These are phyloP conservation scores for Aspergillus ochraceus DNA, from an alignment of 2,329 filamentous ascomycete genomes.

Conservation along the genomic window DNA sequence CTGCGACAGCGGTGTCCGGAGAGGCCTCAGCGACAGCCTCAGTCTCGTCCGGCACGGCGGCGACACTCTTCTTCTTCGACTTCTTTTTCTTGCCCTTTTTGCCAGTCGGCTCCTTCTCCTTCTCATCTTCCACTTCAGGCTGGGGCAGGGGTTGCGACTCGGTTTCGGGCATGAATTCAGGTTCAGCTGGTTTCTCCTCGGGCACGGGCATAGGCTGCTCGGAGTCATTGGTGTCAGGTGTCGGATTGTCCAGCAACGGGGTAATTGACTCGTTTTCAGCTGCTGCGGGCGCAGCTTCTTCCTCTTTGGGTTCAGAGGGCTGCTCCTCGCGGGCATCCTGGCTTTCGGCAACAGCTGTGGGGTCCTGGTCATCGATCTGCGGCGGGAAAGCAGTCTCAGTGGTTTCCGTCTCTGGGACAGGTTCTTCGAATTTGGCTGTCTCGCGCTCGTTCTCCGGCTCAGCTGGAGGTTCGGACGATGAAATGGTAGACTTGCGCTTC, in stretches of 20 bases:
- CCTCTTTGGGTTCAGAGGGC: not conserved
- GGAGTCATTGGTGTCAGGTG: constrained; percentile 18
- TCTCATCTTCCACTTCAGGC: constrained; percentile 13
- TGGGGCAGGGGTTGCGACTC: constrained; percentile 3
- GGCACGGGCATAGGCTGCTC: constrained; percentile 20
- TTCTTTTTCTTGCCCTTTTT: constrained; percentile 24
- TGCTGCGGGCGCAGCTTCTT: constrained; percentile 6
- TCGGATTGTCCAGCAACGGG: constrained; percentile 14
- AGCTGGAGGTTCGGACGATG: constrained; percentile 12
- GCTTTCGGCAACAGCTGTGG: constrained; percentile 1
- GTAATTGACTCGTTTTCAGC: constrained; percentile 6
- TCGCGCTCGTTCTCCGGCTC: constrained; percentile 10
- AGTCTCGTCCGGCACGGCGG: constrained; percentile 1
- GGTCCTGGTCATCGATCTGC: constrained; percentile 11
- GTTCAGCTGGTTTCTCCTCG: constrained; percentile 8
- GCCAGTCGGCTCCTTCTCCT: constrained; percentile 6
- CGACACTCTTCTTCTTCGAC: constrained; percentile 18
- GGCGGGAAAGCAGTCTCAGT: constrained; percentile 4
- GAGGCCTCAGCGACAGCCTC: constrained; percentile 4
- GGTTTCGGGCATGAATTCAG: not conserved
- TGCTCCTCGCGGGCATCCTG: constrained; percentile 8
- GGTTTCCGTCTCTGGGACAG: constrained; percentile 1
- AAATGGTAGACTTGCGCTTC: constrained; percentile 14
- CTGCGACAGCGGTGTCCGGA: not conserved
- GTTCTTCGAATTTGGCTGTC: constrained; percentile 6